Evolutionary conservation across 2,329 filamentous ascomycete genomes (phyloP).

Genomic region (Aspergillus cejpii): DNA sequence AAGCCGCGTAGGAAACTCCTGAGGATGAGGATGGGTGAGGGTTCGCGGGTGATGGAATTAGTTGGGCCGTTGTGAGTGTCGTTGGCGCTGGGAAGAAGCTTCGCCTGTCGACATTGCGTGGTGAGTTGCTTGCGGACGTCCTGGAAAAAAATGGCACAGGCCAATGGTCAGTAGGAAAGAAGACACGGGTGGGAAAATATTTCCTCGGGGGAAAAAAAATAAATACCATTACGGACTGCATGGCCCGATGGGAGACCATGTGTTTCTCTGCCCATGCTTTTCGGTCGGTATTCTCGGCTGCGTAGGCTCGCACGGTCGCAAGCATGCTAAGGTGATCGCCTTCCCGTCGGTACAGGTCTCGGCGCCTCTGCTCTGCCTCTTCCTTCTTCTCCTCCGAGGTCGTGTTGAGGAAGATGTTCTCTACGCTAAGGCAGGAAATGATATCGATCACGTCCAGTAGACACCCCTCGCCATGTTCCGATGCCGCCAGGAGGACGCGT

Average conservation of each 20-base stretch:
- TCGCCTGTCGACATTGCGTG: slow-evolving; percentile 48
- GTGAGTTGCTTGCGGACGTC: slow-evolving; percentile 58
- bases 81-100: slow-evolving; percentile 32
- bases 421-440: slow-evolving; percentile 59
- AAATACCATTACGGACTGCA: slow-evolving; percentile 59
- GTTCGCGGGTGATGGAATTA: slow-evolving; percentile 24
- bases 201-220: no score
- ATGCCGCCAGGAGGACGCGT: slow-evolving; percentile 74
- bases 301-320: slow-evolving; percentile 54
- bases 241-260: slow-evolving; percentile 56
- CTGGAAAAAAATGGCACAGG: slow-evolving; percentile 21
- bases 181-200: no score
- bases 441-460: slow-evolving; percentile 81
- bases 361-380: slow-evolving; percentile 50
- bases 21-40: slow-evolving; percentile 46
- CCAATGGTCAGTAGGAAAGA: background rate
- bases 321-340: slow-evolving; percentile 60
- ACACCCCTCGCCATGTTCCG: slow-evolving; percentile 63
- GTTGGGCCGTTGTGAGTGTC: slow-evolving; percentile 10
- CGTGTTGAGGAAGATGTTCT: slow-evolving; percentile 56
- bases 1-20: slow-evolving; percentile 55
- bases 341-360: slow-evolving; percentile 52
- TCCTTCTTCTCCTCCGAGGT: slow-evolving; percentile 56
- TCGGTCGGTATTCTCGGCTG: slow-evolving; percentile 51
- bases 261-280: slow-evolving; percentile 55